phyloP scores from a whole-genome alignment of 306 rosid genomes.

The Neltuma alba region DNA sequence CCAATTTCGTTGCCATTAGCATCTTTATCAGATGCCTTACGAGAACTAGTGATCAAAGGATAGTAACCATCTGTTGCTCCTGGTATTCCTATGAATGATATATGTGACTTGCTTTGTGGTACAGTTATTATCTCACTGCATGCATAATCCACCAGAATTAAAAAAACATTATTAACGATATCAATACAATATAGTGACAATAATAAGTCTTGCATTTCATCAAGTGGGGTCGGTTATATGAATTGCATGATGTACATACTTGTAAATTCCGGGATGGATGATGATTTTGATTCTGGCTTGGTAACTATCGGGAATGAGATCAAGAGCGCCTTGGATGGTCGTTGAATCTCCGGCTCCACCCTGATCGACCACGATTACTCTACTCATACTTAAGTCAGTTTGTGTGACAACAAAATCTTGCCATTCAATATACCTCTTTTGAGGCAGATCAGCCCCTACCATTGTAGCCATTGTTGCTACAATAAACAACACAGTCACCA shows the following conservation, averaged over 20 bases:
- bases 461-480: neutral
- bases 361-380: constrained; percentile 60
- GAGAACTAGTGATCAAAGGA: constrained; percentile 54
- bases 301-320: constrained; percentile 58
- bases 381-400: neutral
- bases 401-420: neutral
- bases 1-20: constrained; percentile 49
- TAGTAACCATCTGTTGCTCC: constrained; percentile 3
- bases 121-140: constrained; percentile 65
- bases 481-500: rapidly evolving
- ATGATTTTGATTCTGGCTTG: constrained; percentile 56
- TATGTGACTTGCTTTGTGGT: constrained; percentile 64
- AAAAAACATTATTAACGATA: too few relatives aligned
- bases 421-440: neutral
- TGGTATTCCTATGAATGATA: constrained; percentile 65
- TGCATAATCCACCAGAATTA: too few relatives aligned
- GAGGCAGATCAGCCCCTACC: neutral
- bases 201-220: too few relatives aligned
- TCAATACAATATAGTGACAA: too few relatives aligned
- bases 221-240: too few relatives aligned
- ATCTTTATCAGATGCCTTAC: constrained; percentile 67
- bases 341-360: constrained; percentile 59
- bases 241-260: too few relatives aligned
- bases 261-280: constrained; percentile 67
- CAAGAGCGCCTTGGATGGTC: constrained; percentile 74